phyloP scores from a whole-genome alignment of 2,329 filamentous ascomycete genomes.

The Phialemoniopsis sp. region DNA sequence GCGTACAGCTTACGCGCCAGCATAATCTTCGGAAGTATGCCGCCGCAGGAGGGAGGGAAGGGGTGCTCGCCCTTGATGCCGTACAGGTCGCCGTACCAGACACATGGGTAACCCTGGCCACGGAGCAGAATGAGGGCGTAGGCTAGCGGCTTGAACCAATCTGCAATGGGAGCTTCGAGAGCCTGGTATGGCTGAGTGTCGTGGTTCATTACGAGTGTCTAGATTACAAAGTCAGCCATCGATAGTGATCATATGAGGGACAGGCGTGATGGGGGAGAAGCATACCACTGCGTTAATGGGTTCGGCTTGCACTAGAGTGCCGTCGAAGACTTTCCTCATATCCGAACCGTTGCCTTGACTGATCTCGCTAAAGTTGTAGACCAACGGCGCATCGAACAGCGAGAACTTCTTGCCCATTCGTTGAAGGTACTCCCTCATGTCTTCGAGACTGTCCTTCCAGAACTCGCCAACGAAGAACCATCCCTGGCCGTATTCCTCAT shows the following conservation, averaged over 20 bases:
- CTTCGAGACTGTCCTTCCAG: conserved; percentile 30
- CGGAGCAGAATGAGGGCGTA: conserved; percentile 69
- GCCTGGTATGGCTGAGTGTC: conserved; percentile 51
- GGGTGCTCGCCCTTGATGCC: conserved; percentile 46
- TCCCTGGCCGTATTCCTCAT: conserved; percentile 32
- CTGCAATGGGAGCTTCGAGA: conserved; percentile 51
- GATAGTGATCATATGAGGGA: too few species aligned
- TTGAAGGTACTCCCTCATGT: conserved; percentile 24
- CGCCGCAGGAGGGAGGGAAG: conserved; percentile 47
- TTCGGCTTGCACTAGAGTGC: conserved; percentile 45
- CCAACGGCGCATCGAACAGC: conserved; percentile 65
- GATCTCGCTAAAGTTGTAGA: conserved; percentile 62
- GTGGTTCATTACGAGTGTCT: conserved; percentile 69
- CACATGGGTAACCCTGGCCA: conserved; percentile 56
- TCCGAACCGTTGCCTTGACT: conserved; percentile 54
- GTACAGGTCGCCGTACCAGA: conserved; percentile 70
- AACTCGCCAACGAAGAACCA: conserved; percentile 34
- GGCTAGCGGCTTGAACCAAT: conserved; percentile 67
- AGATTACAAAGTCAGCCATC: too few species aligned
- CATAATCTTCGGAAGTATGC: conserved; percentile 52
- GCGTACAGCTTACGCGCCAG: conserved; percentile 63
- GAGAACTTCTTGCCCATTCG: conserved; percentile 52
- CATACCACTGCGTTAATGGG: conserved; percentile 29
- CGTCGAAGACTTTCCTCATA: conserved; percentile 59
- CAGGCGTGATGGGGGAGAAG: not conserved